Percentiles rank a stretch among this genome's conserved stretches.
Evolutionary conservation across 306 rosid genomes (phyloP).

Genomic region (Canavalia ensiformis): DNA sequence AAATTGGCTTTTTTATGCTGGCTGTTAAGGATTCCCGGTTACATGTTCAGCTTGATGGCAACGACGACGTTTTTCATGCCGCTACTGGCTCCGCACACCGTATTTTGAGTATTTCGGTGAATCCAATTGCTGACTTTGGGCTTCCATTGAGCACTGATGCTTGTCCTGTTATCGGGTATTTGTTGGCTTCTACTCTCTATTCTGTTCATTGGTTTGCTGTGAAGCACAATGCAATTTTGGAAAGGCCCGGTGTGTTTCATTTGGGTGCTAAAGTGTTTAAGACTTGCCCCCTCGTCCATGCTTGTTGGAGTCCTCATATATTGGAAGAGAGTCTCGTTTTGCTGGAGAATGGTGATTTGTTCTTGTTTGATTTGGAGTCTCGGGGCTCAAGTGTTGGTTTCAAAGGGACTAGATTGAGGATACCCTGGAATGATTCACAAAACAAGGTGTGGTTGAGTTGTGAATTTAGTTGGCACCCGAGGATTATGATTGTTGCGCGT

Average conservation of each 20-base stretch:
- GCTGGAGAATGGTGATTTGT: conserved; percentile 65
- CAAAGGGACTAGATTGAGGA: conserved; percentile 66
- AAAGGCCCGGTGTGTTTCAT: conserved; percentile 46
- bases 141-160: background rate
- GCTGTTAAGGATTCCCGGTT: conserved; percentile 30
- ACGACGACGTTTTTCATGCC: conserved; percentile 46
- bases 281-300: conserved; percentile 59
- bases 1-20: conserved; percentile 59
- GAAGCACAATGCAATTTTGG: conserved; percentile 31
- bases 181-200: conserved; percentile 60
- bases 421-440: conserved; percentile 55
- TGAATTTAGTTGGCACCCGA: conserved; percentile 80
- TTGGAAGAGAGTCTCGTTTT: conserved; percentile 65
- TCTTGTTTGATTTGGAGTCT: conserved; percentile 73
- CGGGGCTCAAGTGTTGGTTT: conserved; percentile 6
- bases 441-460: conserved; percentile 66
- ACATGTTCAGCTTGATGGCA: conserved; percentile 18
- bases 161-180: conserved; percentile 59
- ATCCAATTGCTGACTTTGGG: conserved; percentile 40
- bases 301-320: conserved; percentile 77
- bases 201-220: conserved; percentile 71
- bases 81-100: conserved; percentile 41
- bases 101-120: conserved; percentile 58
- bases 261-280: conserved; percentile 63
- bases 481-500: conserved; percentile 66